Evolutionary conservation across 129 eudicot genomes (phyloP).

Genomic region (Scalesia atractyloides): DNA sequence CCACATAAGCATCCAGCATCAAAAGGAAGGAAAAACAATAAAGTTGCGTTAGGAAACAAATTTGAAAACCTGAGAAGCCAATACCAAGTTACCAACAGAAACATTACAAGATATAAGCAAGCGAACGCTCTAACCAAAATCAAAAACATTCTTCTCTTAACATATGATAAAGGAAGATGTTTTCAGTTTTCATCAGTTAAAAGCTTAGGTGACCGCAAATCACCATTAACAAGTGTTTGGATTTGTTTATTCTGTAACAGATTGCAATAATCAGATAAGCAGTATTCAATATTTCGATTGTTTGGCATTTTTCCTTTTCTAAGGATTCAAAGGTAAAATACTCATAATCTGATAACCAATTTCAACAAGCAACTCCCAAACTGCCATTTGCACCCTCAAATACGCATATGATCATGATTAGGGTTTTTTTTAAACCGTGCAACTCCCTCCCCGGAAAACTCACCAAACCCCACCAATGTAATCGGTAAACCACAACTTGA

Average conservation of each 20-base stretch:
- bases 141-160: conserved; percentile 11
- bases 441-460: too few species aligned
- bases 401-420: not conserved
- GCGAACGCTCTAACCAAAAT: not conserved
- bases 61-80: not conserved
- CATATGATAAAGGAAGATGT: not conserved
- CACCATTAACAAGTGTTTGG: not conserved
- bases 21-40: conserved; percentile 2
- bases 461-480: too few species aligned
- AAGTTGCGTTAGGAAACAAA: conserved; percentile 29
- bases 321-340: not conserved
- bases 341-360: not conserved
- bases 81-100: conserved; percentile 3
- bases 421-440: too few species aligned
- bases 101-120: conserved; percentile 13
- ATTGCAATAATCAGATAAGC: not conserved
- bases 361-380: not conserved
- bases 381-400: not conserved
- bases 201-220: conserved; percentile 5
- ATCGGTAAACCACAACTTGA: too few species aligned
- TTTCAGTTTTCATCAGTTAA: not conserved
- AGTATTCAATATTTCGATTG: too few species aligned
- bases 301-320: not conserved
- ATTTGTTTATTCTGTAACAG: not conserved
- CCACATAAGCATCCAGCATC: conserved; percentile 27